Percentiles rank a stretch among this genome's conserved stretches.
Conservation (phyloP, 1,284 basidiomycete genomes). For the Ceratobasidium sp. region DNA sequence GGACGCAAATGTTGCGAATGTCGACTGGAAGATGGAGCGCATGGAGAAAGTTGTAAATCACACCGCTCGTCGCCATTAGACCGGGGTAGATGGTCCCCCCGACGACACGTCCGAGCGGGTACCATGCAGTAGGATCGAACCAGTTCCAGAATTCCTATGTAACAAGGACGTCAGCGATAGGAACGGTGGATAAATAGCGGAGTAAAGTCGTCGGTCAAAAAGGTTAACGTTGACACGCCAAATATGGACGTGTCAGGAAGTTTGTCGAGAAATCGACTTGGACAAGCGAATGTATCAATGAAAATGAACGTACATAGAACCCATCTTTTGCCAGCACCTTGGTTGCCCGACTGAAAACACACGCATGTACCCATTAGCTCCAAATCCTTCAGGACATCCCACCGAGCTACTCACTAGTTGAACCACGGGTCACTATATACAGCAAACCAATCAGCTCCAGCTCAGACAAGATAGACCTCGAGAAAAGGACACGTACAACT, state of each 20-base stretch:
- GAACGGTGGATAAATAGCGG: not conserved
- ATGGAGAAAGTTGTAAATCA: conserved; percentile 93
- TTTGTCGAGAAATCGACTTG: not conserved
- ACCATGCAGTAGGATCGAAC: conserved; percentile 99
- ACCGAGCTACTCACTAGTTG: conserved; percentile 75
- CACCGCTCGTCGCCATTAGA: conserved; percentile 95
- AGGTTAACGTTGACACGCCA: not conserved
- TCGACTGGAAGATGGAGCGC: conserved; percentile 94
- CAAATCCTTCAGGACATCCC: conserved; percentile 36
- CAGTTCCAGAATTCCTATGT: conserved; percentile 99
- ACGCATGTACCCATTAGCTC: conserved; percentile 41
- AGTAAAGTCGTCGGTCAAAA: conserved; percentile 11
- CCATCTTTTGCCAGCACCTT: conserved; percentile 86
- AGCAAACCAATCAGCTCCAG: conserved; percentile 36
- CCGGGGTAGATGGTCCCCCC: conserved; percentile 99
- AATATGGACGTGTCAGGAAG: not conserved
- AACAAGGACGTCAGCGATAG: not conserved
- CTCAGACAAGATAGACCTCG: conserved; percentile 43
- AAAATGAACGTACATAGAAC: conserved; percentile 82
- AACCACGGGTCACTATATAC: conserved; percentile 92
- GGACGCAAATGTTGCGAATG: conserved; percentile 96
- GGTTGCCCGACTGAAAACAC: conserved; percentile 79
- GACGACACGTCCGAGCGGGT: conserved; percentile 96
- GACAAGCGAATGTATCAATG: not conserved
- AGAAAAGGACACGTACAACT: conserved; percentile 74